Percentiles rank a stretch among this genome's conserved stretches.
Evolutionary conservation across 2,329 filamentous ascomycete genomes (phyloP).

Genomic region (Phaeosphaeriaceae sp.): DNA sequence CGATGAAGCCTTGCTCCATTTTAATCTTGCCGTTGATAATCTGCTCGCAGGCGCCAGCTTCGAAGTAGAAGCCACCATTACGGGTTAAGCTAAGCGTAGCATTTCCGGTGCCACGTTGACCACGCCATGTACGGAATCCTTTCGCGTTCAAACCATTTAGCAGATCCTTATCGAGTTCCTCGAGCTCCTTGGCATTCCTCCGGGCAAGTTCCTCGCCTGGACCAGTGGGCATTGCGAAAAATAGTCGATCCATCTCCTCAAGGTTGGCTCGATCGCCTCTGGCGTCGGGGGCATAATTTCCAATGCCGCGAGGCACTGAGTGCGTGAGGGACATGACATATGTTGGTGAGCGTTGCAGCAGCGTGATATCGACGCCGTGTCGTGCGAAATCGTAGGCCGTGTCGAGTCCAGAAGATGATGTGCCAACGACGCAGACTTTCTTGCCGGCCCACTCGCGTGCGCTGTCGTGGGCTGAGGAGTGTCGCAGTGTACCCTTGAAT

Average conservation of each 20-base stretch:
- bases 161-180: constrained; percentile 44
- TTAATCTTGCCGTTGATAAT: constrained; percentile 57
- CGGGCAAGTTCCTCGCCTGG: constrained; percentile 41
- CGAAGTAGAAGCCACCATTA: constrained; percentile 58
- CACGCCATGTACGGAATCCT: constrained; percentile 53
- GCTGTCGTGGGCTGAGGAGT: constrained; percentile 41
- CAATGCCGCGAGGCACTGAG: constrained; percentile 38
- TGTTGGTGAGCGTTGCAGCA: constrained; percentile 56
- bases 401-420: constrained; percentile 60
- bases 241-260: constrained; percentile 37
- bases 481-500: constrained; percentile 50
- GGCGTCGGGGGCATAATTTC: constrained; percentile 37
- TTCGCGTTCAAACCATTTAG: constrained; percentile 53
- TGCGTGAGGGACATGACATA: constrained; percentile 42
- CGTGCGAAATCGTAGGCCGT: constrained; percentile 58
- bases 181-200: constrained; percentile 34
- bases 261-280: too few species aligned
- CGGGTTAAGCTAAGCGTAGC: constrained; percentile 52
- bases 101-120: constrained; percentile 37
- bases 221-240: constrained; percentile 46
- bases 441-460: constrained; percentile 49
- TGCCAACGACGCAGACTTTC: constrained; percentile 56
- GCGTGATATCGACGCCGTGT: constrained; percentile 54
- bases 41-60: constrained; percentile 53
- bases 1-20: constrained; percentile 50